These are phyloP conservation scores for Coniferiporia weirii DNA, from an alignment of 1,284 basidiomycete genomes.

Conservation along the genomic window DNA sequence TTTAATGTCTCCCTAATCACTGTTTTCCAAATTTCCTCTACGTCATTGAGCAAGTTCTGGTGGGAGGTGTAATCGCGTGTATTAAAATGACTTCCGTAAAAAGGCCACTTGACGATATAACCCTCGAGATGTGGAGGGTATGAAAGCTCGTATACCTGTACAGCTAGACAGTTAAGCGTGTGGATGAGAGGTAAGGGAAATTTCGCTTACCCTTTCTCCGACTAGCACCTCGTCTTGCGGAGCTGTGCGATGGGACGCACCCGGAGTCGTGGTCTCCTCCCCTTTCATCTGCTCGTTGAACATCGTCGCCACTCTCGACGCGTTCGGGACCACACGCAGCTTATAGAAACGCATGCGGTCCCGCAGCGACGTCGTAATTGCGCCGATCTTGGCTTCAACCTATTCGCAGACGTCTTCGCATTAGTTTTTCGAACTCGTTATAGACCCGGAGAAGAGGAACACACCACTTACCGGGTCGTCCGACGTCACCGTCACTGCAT, in stretches of 20 bases:
- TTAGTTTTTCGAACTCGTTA: slow-evolving; percentile 1
- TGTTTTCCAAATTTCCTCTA: slow-evolving; percentile 64
- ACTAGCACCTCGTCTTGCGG: slow-evolving; percentile 47
- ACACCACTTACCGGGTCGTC: slow-evolving; percentile 54
- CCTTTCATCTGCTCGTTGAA: slow-evolving; percentile 76
- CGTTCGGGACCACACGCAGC: slow-evolving; percentile 72
- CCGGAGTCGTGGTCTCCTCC: slow-evolving; percentile 75
- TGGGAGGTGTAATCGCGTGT: slow-evolving; percentile 67
- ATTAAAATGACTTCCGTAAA: slow-evolving; percentile 75
- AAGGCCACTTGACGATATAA: slow-evolving; percentile 75
- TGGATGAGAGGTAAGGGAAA: slow-evolving; percentile 10
- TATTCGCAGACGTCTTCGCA: slow-evolving; percentile 24
- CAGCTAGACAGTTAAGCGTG: slow-evolving; percentile 8
- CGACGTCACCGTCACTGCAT: slow-evolving; percentile 37
- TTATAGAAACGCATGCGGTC: slow-evolving; percentile 89
- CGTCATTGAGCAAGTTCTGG: slow-evolving; percentile 70
- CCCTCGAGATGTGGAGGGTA: slow-evolving; percentile 55
- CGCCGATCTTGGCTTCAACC: slow-evolving; percentile 70
- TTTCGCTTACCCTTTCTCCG: slow-evolving; percentile 59
- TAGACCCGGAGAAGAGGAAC: not conserved
- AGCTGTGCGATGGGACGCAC: slow-evolving; percentile 64
- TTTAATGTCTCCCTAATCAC: slow-evolving; percentile 59
- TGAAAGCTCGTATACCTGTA: slow-evolving; percentile 66
- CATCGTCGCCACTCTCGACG: slow-evolving; percentile 62
- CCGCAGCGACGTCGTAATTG: slow-evolving; percentile 69